Evolutionary conservation across 2,329 filamentous ascomycete genomes (phyloP), one percentile per base, ranked within the genome.

Genomic region (Neoarthrinium moseri): DNA sequence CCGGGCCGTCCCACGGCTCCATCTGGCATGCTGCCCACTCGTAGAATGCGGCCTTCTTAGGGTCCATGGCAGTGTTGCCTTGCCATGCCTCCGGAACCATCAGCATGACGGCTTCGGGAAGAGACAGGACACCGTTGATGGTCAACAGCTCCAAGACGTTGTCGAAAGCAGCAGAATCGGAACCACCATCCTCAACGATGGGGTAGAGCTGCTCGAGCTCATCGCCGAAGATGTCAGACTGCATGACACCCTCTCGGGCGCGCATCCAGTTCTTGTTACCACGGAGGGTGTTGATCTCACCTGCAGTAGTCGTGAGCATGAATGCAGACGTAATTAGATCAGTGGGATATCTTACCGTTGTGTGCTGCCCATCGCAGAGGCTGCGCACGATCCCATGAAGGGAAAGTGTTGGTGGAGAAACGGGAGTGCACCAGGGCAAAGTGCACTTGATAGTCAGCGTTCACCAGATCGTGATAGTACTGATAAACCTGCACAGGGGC

Each of bases 231-330:
- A 95, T 77, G 55, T 91, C 85, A 2, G 92, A 97, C 65, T 90
- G 88, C 80, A 97, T 88, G 54, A 96, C 85, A 69, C 92, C 92
- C 73, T 97, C 92, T 63, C 92, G 86, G 51, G 92, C 92, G 58
- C 91, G 87, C 92, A 97, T 97, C 92, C 92, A 97, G 73, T 97
- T 97, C 80, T 97, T 97, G 77, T 97, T 97, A 51, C 92, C 92
- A 65, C 92, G 87, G 51, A 97, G 75, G 2, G 92, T 97, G 71
- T 97, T 97, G 66, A 97, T 97, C 73, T 97, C 92, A 77, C 76
- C 76, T 57, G 62, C 50, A n/a, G n/a, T n/a, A n/a, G n/a, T n/a
- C n/a, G n/a, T n/a, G n/a, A n/a, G n/a, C n/a, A n/a, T n/a, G n/a
- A n/a, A n/a, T n/a, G n/a, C n/a, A n/a, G n/a, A n/a, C n/a, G n/a